Evolutionary conservation across 2,329 filamentous ascomycete species (phyloP), one percentile per base, ranked within the genome.

Genomic region (Xylariaceae sp.): DNA sequence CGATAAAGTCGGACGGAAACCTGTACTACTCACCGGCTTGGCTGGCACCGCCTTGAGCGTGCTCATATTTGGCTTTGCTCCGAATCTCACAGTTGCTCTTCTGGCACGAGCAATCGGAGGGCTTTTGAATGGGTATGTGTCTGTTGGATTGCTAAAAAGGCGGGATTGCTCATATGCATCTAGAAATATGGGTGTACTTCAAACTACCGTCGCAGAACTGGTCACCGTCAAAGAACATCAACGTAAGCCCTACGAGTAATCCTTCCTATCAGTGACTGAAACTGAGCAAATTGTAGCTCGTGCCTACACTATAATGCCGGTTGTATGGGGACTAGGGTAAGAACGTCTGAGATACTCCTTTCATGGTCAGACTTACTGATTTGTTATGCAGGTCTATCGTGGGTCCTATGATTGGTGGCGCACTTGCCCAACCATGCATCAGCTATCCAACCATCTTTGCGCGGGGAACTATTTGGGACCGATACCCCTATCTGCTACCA

Each of bases 261-360:
- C 16, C 42, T 43, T 45, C 16, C 11, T 13, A 1, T 7, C 42
- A 47, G 47, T 39, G 19, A 34, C 19, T 38, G 31, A 51, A 56
- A 50, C 65, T 71, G 60, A 75, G 63, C 42, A 51, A 45, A 45
- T 48, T 48, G 52, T 55, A 91, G 88, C 92, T 61, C 89, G 90
- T 63, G 94, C 93, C 45, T 99, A 96, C 73, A 90, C 93, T 12
- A 92, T 97, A 61, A 97, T 99, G 91, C 94, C 94, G 6, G 90
- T 96, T 68, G 90, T 97, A 22, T 99, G 94, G 94, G 97, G 92
- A 68, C 80, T 99, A 66, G 94, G 94, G 78, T 90, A 76, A 73
- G 78, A 73, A 77, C 72, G 77, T 72, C 22, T 17, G 10, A 3
- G 6, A 12, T 17, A 9, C 13, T 14, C n/a, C 6, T 18, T 38